Conservation (phyloP, 306 rosid species). For the Dalbergia cochinchinensis region DNA sequence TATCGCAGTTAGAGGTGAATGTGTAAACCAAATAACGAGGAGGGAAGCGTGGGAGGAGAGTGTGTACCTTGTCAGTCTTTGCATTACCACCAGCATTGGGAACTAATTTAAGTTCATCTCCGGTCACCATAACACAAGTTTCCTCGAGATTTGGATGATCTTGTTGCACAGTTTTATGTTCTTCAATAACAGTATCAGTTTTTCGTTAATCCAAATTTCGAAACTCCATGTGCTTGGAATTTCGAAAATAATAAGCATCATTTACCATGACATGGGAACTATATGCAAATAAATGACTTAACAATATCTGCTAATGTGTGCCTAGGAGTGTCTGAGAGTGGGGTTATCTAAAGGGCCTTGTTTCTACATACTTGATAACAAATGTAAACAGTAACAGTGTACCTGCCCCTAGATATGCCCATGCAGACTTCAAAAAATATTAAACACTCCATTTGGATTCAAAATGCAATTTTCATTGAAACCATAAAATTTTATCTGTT, state of each 20-base stretch:
- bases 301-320: not conserved
- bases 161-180: constrained; percentile 44
- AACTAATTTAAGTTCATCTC: constrained; percentile 58
- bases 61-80: constrained; percentile 72
- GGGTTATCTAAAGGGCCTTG: not conserved
- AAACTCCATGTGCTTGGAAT: constrained; percentile 47
- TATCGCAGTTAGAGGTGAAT: constrained; percentile 17
- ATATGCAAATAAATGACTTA: constrained; percentile 14
- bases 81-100: constrained; percentile 43
- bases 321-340: not conserved
- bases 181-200: constrained; percentile 42
- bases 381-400: not conserved
- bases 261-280: constrained; percentile 31
- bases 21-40: not conserved
- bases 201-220: not conserved
- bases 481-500: not conserved
- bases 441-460: not conserved
- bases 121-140: constrained; percentile 74
- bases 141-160: constrained; percentile 63
- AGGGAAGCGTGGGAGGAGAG: not conserved
- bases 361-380: not conserved
- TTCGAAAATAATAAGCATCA: constrained; percentile 35
- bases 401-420: no score
- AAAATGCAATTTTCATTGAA: not conserved
- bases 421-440: no score